Percentiles rank a stretch among this genome's conserved stretches.
Conservation (phyloP, 1,284 basidiomycete species). For the Tetrapyrgos nigripes region DNA sequence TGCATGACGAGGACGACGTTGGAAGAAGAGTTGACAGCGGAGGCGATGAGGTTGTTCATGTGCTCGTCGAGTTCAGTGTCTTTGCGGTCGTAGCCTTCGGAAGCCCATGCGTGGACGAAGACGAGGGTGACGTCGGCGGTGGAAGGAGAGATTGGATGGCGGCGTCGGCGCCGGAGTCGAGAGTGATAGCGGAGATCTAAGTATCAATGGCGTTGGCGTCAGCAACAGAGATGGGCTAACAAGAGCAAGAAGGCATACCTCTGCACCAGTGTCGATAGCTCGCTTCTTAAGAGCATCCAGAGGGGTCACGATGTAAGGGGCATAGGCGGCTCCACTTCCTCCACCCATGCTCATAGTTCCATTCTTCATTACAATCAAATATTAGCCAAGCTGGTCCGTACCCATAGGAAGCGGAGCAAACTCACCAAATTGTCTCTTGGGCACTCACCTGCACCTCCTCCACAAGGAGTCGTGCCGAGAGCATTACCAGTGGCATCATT, state of each 20-base stretch:
- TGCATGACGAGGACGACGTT: constrained; percentile 13
- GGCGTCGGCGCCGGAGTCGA: background rate
- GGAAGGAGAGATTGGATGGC: constrained; percentile 4
- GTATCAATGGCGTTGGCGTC: no score
- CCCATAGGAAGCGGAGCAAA: background rate
- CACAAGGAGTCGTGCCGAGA: constrained; percentile 6
- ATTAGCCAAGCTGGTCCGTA: background rate
- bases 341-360: constrained; percentile 21
- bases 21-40: constrained; percentile 16
- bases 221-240: no score
- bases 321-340: constrained; percentile 17
- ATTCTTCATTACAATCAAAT: constrained; percentile 7
- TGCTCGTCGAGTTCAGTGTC: constrained; percentile 12
- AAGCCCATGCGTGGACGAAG: constrained; percentile 17
- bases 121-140: constrained; percentile 16
- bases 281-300: constrained; percentile 20
- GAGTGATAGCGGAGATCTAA: constrained; percentile 9
- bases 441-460: background rate
- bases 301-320: constrained; percentile 23
- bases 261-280: constrained; percentile 15
- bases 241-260: constrained; percentile 15
- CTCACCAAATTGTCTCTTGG: constrained; percentile 4
- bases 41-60: constrained; percentile 17
- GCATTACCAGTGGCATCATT: constrained; percentile 11
- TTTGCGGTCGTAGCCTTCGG: constrained; percentile 14